Conservation (phyloP, 345 rosid species). For the Citrus cavaleriei region DNA sequence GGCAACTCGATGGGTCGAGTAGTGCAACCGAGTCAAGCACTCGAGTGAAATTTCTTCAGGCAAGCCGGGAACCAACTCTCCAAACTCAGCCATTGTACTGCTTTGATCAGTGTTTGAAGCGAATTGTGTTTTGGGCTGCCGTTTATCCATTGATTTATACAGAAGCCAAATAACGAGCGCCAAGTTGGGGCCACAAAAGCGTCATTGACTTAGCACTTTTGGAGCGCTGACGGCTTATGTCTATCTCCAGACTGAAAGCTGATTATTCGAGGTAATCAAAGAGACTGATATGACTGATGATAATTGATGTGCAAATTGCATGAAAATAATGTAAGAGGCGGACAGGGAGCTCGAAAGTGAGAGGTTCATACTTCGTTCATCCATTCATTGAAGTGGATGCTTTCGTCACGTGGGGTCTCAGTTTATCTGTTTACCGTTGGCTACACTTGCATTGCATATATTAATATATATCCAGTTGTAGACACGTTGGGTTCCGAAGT, state of each 20-base stretch:
- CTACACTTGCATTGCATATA: too few species aligned
- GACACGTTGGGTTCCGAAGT: neutral
- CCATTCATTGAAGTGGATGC: neutral
- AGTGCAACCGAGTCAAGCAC: conserved; percentile 36
- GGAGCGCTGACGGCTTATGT: neutral
- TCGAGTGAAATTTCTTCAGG: conserved; percentile 48
- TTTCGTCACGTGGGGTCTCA: neutral
- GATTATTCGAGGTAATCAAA: neutral
- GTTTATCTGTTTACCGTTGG: neutral
- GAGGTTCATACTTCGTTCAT: neutral
- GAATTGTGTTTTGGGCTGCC: too few species aligned
- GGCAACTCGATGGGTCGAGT: conserved; percentile 32
- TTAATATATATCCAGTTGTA: neutral
- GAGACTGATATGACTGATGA: neutral
- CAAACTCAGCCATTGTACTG: neutral
- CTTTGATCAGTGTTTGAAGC: neutral
- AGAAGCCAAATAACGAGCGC: neutral
- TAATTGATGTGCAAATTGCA: neutral
- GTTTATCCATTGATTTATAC: neutral
- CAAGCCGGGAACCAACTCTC: conserved; percentile 34
- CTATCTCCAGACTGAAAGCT: neutral
- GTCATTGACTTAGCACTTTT: too few species aligned
- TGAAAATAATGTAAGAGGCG: too few species aligned
- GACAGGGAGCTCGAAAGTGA: neutral
- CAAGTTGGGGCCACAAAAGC: neutral